Percentiles rank a stretch among this genome's conserved stretches.
Conservation (phyloP, 2,329 filamentous ascomycete species). For the Scytalidium lignicola region DNA sequence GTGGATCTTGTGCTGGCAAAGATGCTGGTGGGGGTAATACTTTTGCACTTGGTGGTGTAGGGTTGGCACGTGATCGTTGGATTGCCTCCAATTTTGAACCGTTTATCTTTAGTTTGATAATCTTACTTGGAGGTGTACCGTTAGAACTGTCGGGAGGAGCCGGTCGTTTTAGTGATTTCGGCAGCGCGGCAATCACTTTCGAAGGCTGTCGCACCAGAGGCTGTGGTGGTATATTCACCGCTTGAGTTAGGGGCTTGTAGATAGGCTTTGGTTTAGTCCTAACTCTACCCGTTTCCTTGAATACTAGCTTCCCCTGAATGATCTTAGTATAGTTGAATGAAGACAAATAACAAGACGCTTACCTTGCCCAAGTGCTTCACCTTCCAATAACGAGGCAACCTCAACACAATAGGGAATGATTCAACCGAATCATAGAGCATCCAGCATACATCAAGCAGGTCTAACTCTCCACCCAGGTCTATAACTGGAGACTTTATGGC, state of each 20-base stretch:
- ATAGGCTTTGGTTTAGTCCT: constrained; percentile 16
- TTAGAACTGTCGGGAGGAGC: constrained; percentile 7
- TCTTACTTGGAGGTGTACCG: constrained; percentile 11
- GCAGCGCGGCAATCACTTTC: background rate
- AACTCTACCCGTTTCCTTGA: constrained; percentile 23
- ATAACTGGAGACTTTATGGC: constrained; percentile 43
- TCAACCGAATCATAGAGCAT: constrained; percentile 45
- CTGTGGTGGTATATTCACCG: background rate
- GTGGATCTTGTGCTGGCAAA: background rate
- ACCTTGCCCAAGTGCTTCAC: constrained; percentile 33
- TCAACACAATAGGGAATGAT: constrained; percentile 40
- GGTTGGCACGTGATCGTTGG: constrained; percentile 13
- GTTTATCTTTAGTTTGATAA: constrained; percentile 13
- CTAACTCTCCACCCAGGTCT: constrained; percentile 42
- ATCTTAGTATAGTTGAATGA: too few relatives aligned
- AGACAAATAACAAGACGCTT: too few relatives aligned
- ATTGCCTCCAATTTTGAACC: constrained; percentile 14
- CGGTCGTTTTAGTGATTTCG: constrained; percentile 16
- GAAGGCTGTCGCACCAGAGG: background rate
- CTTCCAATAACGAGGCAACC: constrained; percentile 42
- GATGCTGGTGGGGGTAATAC: constrained; percentile 3
- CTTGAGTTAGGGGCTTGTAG: background rate
- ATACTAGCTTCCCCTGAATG: constrained; percentile 21
- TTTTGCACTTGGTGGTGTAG: background rate
- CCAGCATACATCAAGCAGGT: constrained; percentile 46